These are phyloP conservation scores for Monotropa hypopitys DNA, from an alignment of 179 eudicot genomes.

Conservation along the genomic window DNA sequence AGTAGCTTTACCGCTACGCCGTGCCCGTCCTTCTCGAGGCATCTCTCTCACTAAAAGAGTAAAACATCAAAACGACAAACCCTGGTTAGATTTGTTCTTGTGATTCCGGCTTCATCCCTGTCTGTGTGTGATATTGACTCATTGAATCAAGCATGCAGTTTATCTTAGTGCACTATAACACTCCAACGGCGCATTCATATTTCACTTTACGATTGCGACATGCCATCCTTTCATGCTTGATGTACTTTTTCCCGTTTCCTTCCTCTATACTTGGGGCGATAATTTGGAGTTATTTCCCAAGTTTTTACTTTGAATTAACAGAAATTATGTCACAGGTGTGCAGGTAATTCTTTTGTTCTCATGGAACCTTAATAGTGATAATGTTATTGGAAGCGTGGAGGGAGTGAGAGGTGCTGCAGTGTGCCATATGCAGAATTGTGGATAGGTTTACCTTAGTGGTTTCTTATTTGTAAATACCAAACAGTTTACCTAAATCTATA, in stretches of 20 bases:
- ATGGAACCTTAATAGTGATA: slow-evolving; percentile 12
- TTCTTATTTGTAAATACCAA: slow-evolving; percentile 22
- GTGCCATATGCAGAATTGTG: slow-evolving; percentile 9
- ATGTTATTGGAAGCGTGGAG: slow-evolving; percentile 15
- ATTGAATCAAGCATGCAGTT: neutral
- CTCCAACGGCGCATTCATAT: neutral
- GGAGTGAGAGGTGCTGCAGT: slow-evolving; percentile 15
- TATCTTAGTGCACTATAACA: neutral
- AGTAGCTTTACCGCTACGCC: no score
- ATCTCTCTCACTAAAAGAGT: no score
- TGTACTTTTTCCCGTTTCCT: neutral
- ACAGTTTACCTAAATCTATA: neutral
- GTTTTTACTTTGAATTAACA: no score
- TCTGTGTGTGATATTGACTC: neutral
- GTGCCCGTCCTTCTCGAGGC: no score
- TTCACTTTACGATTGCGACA: neutral
- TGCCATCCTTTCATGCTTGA: neutral
- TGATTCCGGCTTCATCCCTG: no score
- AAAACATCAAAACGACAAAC: no score
- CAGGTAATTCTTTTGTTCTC: slow-evolving; percentile 31
- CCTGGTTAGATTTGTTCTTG: no score
- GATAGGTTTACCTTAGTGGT: slow-evolving; percentile 11
- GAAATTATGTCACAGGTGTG: slow-evolving; percentile 17
- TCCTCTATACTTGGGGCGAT: neutral
- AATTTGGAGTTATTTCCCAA: neutral